Evolutionary conservation across 306 rosid species (phyloP).

Genomic region (Abrus pulchellus): DNA sequence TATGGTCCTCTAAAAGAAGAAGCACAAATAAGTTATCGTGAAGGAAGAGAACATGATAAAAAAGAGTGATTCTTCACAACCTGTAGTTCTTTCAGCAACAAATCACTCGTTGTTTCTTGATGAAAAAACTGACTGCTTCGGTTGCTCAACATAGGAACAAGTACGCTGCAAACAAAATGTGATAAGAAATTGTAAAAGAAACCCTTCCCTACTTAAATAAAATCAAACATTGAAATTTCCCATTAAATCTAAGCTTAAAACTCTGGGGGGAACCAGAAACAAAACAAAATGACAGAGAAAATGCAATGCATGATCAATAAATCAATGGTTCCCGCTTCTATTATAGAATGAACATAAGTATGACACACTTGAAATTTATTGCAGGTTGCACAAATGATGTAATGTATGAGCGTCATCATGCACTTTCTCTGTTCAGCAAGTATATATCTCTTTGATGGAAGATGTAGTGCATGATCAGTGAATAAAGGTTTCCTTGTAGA

Average conservation of each 20-base stretch:
- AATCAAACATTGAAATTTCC: not conserved
- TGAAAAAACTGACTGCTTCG: slow-evolving; percentile 50
- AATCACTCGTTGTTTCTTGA: slow-evolving; percentile 62
- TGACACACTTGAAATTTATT: not conserved
- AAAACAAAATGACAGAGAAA: not conserved
- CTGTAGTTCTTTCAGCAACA: slow-evolving; percentile 77
- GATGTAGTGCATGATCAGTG: not conserved
- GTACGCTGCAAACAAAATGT: slow-evolving; percentile 37
- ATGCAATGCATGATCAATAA: too few species aligned
- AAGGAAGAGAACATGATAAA: not conserved
- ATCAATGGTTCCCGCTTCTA: too few species aligned
- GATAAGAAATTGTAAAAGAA: not conserved
- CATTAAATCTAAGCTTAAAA: slow-evolving; percentile 7
- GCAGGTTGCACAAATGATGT: not conserved
- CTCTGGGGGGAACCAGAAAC: not conserved
- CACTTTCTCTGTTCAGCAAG: slow-evolving; percentile 4
- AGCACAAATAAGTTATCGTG: not conserved
- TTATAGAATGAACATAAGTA: not conserved
- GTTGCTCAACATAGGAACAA: slow-evolving; percentile 60
- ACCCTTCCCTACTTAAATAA: not conserved
- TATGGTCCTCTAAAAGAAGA: not conserved
- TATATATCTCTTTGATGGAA: slow-evolving; percentile 7
- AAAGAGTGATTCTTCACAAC: slow-evolving; percentile 51
- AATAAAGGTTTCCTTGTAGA: not conserved
- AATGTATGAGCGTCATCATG: not conserved